A percentile compares a stretch with the other conserved stretches of the same genome.
Conservation (phyloP, 345 rosid species). For the Eucalyptus brandiana region DNA sequence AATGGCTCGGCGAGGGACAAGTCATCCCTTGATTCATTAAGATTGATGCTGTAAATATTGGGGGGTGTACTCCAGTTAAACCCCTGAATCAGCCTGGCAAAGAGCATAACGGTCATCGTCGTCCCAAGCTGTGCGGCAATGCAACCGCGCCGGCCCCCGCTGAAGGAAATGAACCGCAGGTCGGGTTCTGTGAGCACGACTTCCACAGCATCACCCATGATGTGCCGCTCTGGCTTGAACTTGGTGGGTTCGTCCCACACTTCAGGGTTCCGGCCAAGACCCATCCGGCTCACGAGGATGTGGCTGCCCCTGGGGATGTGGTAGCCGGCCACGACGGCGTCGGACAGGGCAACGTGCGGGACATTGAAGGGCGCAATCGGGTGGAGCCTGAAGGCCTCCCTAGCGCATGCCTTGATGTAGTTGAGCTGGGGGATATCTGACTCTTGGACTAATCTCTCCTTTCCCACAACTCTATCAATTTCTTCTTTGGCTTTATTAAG, state of each 20-base stretch:
- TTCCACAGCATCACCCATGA: neutral
- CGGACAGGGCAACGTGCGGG: neutral
- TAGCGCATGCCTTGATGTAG: neutral
- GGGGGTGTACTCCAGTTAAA: neutral
- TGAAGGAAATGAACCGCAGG: neutral
- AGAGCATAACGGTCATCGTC: neutral
- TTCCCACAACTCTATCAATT: neutral
- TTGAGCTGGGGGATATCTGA: neutral
- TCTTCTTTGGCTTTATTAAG: neutral
- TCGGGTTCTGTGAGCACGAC: neutral
- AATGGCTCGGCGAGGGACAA: neutral
- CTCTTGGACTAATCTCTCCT: neutral
- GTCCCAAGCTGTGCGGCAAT: neutral
- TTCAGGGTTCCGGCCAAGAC: neutral
- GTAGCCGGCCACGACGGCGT: neutral
- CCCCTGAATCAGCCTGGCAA: neutral
- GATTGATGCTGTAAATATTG: neutral
- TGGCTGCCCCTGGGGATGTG: neutral
- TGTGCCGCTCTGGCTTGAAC: neutral
- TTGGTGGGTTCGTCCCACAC: neutral
- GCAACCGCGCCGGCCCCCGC: neutral
- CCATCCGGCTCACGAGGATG: neutral
- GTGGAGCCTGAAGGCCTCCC: neutral
- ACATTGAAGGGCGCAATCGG: neutral
- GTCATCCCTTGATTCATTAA: neutral